Evolutionary conservation across 225 moss, liverwort and hornwort species (phyloP), one percentile per base, ranked within the genome.

Genomic region (Rhytidiadelphus loreus): DNA sequence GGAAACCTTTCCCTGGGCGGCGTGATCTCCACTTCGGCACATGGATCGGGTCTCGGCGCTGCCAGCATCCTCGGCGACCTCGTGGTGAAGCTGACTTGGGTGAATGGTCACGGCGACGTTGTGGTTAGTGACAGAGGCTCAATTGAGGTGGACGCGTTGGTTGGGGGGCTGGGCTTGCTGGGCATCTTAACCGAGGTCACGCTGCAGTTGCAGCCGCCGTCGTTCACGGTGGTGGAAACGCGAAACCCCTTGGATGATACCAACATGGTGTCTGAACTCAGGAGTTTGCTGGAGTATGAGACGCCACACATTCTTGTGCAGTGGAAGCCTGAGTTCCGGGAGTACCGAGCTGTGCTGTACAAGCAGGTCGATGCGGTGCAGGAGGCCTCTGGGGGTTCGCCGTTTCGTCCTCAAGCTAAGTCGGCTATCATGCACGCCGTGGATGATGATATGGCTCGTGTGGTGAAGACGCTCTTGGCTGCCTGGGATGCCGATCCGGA

Each of bases 141-240:
- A 37, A 43, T 65, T 25, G 93, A 95, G 80, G 86, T 95, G 83
- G 83, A 83, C 46, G 96, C 91, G 41, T 77, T 95, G 87, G 66
- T 96, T 15, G 93, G 92, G 7, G 93, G 92, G 4, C 56, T 93
- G 53, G 93, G 93, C 43, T 83, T 92, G 89, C 80, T 96, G 75
- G 96, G 96, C n/a, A 74, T 96, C 23, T 35, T 92, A 9, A 92
- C 94, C 17, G 95, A 95, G 82, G 76, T 96, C 32, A 94, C 94
- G 17, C 86, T 96, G 30, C 93, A 92, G 80, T 72, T 95, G 55
- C 89, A 90, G 77, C 92, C 91, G 11, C 88, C 86, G 13, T 90
- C 95, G 52, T 89, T 70, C 39, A 93, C 92, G 30, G 69, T 93
- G 59, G 96, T 96, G 24, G 94, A 96, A 53, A 60, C 88, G 29